Base-by-base conservation (phyloP, 2,329 filamentous ascomycete species). In the Aspergillus sp. region DNA sequence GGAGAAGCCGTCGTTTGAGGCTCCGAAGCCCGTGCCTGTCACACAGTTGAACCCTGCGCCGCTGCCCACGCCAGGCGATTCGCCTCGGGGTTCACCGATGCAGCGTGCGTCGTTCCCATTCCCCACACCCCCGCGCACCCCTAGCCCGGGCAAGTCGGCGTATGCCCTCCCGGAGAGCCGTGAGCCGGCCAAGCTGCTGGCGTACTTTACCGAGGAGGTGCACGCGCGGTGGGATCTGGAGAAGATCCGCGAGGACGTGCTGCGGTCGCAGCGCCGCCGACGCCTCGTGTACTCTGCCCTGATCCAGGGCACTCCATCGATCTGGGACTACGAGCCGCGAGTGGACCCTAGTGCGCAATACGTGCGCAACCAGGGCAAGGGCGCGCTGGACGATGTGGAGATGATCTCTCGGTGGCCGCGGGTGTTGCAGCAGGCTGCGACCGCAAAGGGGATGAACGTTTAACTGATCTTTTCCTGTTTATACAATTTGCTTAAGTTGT, bases 321-420 rank as follows among this genome's bases (percentile, higher is more conserved):
- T 87, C 72, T 97, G 93, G 93, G 93, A 97, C 76, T 90, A 89
- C 77, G 85, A 93, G 78, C 92, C 92, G 0, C 78, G 83, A 56
- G 69, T 80, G 52, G 72, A 78, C 64, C 73, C 72, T 7, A 75
- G 75, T 62, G 66, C 62, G 67, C 91, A 91, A 77, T 96, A 94
- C 76, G 96, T 97, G 69, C 90, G 93, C 53, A 79, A 79, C 69
- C 74, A 76, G 56, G 74, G 76, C 66, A 75, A 77, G 70, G 76
- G 76, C 3, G 69, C 72, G 2, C 65, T 79, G 30, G 77, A 78
- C 51, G 76, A 79, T 54, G 74, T 78, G 15, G 77, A 79, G 55
- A 62, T 74, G 13, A 73, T 79, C 38, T 78, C 76, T 15, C 76
- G 77, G 19, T 79, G 76, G 75, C 77, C 77, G 9, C 74, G 76